Evolutionary conservation across 352 stramenopile species (phyloP).

Genomic region (Pythium brassicae): DNA sequence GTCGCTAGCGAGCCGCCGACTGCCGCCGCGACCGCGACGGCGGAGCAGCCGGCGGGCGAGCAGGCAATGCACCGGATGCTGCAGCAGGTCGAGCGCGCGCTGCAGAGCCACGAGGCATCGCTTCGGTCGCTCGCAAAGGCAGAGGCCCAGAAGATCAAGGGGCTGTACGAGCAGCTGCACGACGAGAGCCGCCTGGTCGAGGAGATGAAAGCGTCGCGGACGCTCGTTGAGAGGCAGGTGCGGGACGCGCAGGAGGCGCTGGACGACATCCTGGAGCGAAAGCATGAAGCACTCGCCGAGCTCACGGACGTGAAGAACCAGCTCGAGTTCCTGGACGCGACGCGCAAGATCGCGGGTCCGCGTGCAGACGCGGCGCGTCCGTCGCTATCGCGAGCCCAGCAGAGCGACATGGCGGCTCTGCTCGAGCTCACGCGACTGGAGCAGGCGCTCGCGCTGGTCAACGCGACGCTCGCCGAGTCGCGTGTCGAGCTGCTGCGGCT

Average conservation of each 20-base stretch:
- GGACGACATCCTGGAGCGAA: constrained; percentile 28
- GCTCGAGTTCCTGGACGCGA: constrained; percentile 38
- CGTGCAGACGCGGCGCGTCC: constrained; percentile 9
- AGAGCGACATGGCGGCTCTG: constrained; percentile 13
- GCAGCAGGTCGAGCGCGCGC: constrained; percentile 32
- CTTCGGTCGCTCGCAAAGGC: constrained; percentile 41
- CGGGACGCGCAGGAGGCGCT: constrained; percentile 29
- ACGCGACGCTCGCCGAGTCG: constrained; percentile 29
- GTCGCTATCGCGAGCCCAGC: neutral
- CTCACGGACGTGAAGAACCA: constrained; percentile 48
- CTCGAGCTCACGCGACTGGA: constrained; percentile 39
- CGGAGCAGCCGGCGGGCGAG: constrained; percentile 3
- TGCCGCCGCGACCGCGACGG: neutral
- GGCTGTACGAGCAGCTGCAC: constrained; percentile 52
- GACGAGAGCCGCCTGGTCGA: constrained; percentile 39
- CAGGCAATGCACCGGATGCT: constrained; percentile 47
- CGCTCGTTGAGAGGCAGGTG: constrained; percentile 24
- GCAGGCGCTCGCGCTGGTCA: constrained; percentile 36
- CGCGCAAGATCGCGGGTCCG: constrained; percentile 33
- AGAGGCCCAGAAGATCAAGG: constrained; percentile 40
- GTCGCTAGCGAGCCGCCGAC: neutral
- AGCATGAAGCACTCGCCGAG: constrained; percentile 27
- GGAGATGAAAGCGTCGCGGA: constrained; percentile 30
- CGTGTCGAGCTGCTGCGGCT: constrained; percentile 42
- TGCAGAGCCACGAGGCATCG: constrained; percentile 44